Evolutionary conservation across 257 asterid species (phyloP), one percentile per base, ranked within the genome.

Genomic region (Knoxia roxburghii): DNA sequence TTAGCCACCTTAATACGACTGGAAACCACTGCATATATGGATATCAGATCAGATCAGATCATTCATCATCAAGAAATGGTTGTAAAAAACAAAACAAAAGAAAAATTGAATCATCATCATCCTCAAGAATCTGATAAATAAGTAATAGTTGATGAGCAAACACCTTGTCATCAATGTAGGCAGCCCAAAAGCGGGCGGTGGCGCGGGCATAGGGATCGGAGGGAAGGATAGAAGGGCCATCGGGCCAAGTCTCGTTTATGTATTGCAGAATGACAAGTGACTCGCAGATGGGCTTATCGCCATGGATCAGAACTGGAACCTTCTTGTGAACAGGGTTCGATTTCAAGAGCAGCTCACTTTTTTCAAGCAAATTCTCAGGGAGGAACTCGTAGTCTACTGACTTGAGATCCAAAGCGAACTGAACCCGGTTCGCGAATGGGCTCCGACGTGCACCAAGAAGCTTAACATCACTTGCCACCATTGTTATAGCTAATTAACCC

Each of bases 171-270:
- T 58, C 64, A 32, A 58, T 18, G 20, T 74, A 85, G 46, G 81
- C 71, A 39, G 80, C 87, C 95, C 91, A 85, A 13, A 87, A 87
- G 1, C 82, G 84, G 7, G 89, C 81, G 2, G 39, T 51, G 51
- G 89, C 78, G 0, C 83, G 82, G 27, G 71, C 88, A 59, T 76
- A 67, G 7, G 82, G 79, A 67, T 82, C 80, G 0, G 68, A 69
- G 24, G 85, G 83, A 59, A 85, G 77, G 39, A 85, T 71, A 20
- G 82, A 59, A 15, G 73, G 76, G 20, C 76, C 78, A 18, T 64
- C 26, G 8, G 65, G 35, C 85, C 84, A 86, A 7, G 64, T 62
- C 39, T 83, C 83, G 24, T 73, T 84, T 3, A 78, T 72, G 45
- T 86, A 86, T 21, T 79, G 55, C n/a, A 81, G 78, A 37, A 83